Base-by-base conservation (phyloP, 306 rosid species). In the Gynostemma pentaphyllum region DNA sequence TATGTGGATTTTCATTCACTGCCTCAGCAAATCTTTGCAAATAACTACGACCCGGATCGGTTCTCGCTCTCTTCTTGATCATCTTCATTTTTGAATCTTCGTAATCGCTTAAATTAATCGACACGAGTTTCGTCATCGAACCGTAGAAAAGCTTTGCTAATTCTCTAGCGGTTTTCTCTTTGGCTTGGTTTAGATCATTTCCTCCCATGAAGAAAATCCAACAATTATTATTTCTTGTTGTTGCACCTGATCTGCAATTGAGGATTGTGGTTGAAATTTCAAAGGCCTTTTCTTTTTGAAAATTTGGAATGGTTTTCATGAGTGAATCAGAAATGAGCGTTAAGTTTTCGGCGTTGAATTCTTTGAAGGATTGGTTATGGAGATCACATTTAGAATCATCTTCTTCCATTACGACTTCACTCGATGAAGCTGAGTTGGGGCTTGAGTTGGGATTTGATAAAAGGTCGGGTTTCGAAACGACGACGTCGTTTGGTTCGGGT, bases 401-500 rank as follows among this genome's bases (percentile, higher is more conserved):
- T 16, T 57, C 46, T 19, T 36, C 29, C 45, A 76, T 36, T 68
- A 81, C 19, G 5, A 76, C 84, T 62, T 89, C 95, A 68, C 97
- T 89, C 19, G 97, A 85, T 52, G 95, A 89, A 24, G 96, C 95
- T 21, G 95, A 89, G 70, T 89, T 89, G 2, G 97, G 97, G 55
- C 95, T 86, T 0, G 97, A 89, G 68, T 89, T 89, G 0, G 97
- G 95, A 64, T 86, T 89, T 39, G 95, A 89, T 45, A 89, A 70
- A 36, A 89, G 95, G 7, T 84, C 95, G 6, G 97, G 97, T n/a
- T 82, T 89, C 12, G 81, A 82, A 68, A 77, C 78, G 78, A 81
- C 70, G 78, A 73, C 68, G 59, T 78, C 68, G 59, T 78, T 83
- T 10, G n/a, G 66, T 7, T 48, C 75, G 3, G 50, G 56, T 18